Conservation (phyloP, 2,329 filamentous ascomycete genomes). For the Arthrobotrys sinensis region DNA sequence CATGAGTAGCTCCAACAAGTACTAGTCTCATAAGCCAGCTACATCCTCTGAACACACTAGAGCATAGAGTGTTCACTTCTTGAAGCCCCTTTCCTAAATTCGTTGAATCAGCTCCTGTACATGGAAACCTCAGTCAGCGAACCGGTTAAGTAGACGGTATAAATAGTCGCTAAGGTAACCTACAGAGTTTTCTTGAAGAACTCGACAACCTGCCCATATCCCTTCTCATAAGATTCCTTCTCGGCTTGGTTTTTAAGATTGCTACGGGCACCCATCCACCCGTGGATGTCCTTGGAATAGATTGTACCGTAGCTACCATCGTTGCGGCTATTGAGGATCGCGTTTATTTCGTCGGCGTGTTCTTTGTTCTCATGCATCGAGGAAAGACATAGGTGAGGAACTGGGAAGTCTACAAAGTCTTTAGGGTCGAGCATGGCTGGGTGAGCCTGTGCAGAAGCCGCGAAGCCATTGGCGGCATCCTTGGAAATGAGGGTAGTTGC, state of each 20-base stretch:
- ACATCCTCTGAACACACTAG: background rate
- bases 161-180: background rate
- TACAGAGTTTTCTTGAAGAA: slow-evolving; percentile 57
- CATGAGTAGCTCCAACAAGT: background rate
- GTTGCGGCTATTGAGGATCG: slow-evolving; percentile 3
- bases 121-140: background rate
- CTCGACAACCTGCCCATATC: slow-evolving; percentile 44
- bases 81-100: background rate
- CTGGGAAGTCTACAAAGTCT: slow-evolving; percentile 27
- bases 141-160: background rate
- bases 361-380: slow-evolving; percentile 38
- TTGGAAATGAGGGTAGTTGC: slow-evolving; percentile 33
- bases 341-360: slow-evolving; percentile 22
- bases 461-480: slow-evolving; percentile 6
- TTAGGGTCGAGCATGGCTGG: slow-evolving; percentile 33
- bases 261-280: slow-evolving; percentile 57
- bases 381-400: slow-evolving; percentile 45
- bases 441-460: slow-evolving; percentile 52
- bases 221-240: slow-evolving; percentile 41
- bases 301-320: slow-evolving; percentile 35
- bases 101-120: slow-evolving; percentile 38
- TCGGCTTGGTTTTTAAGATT: slow-evolving; percentile 39
- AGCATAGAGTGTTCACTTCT: background rate
- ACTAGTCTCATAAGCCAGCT: background rate
- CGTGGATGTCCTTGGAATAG: slow-evolving; percentile 43